Conservation (phyloP, 805 yeast species). For the Scheffersomyces amazonensis region DNA sequence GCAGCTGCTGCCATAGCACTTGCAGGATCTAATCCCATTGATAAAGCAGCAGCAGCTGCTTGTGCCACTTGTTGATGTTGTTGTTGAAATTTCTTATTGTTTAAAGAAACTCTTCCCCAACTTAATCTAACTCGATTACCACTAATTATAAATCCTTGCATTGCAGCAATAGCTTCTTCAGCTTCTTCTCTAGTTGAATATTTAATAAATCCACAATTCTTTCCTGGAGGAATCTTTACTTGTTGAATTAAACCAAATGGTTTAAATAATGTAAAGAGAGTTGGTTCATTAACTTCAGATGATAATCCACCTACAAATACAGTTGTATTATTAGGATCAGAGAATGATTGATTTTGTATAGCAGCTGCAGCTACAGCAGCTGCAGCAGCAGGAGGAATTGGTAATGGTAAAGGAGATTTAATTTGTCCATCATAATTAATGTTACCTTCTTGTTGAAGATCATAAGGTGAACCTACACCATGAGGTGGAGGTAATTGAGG, state of each 20-base stretch:
- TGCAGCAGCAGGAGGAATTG: constrained; percentile 9
- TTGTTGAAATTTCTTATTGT: constrained; percentile 30
- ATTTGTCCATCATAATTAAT: background rate
- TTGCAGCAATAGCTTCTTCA: constrained; percentile 76
- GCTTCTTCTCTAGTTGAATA: constrained; percentile 76
- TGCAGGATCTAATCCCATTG: constrained; percentile 38
- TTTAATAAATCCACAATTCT: constrained; percentile 88
- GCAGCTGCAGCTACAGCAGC: constrained; percentile 4
- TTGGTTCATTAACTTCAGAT: constrained; percentile 59
- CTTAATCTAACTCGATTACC: constrained; percentile 79
- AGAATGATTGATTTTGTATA: constrained; percentile 21
- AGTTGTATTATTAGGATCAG: constrained; percentile 67
- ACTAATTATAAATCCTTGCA: constrained; percentile 90
- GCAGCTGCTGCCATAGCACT: constrained; percentile 26
- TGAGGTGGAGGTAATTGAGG: constrained; percentile 10
- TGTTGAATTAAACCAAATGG: constrained; percentile 71
- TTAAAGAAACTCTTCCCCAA: constrained; percentile 68
- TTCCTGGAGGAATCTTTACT: constrained; percentile 76
- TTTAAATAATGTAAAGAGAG: constrained; percentile 58
- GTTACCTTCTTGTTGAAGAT: background rate
- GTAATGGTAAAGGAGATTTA: background rate
- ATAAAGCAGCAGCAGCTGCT: constrained; percentile 28
- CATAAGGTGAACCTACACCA: background rate
- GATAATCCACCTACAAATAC: constrained; percentile 77
- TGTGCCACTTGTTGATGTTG: constrained; percentile 29